Evolutionary conservation across 805 yeast genomes (phyloP), one percentile per base, ranked within the genome.

Genomic region (Ogataea nitratoaversa): DNA sequence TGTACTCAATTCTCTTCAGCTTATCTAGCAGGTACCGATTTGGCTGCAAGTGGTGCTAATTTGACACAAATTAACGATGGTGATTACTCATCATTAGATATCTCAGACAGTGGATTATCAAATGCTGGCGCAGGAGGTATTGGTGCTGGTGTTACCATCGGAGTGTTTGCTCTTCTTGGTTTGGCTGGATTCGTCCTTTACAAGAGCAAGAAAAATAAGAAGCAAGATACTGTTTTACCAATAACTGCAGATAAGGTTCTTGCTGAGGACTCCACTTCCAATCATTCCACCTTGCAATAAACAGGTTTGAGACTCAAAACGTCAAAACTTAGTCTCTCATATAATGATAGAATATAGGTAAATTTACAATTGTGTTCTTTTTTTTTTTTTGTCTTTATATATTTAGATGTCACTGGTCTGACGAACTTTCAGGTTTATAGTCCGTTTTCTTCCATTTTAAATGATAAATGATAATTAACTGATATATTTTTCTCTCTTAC

Each of bases 91-190:
- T 42, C 56, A 8, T 48, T 56, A 24, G 44, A 49, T 35, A 34
- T 54, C 36, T 25, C 39, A 22, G 8, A 20, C 19, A 35, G 54
- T 32, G 47, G 53, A 9, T 52, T 68, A 36, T 35, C 63, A 6
- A 54, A 61, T 16, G 74, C 74, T 9, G 73, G 44, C 30, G 76
- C 76, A 20, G 76, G 76, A 41, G 76, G 76, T 40, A 70, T 71
- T 46, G 77, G 78, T 40, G 76, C 76, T 13, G 77, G 78, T 44
- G 76, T 74, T 23, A 75, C 75, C 25, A 54, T 72, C 38, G 71
- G 67, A 41, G 74, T 68, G 8, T 47, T 69, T 48, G 42, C 59
- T 27, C 44, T 71, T 23, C 29, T 59, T 16, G 73, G 66, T 35
- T 61, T 49, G 16, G 37, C 56, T 9, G 56, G 40, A 30, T 61